phyloP scores from a whole-genome alignment of 176 grass and related monocot genomes.

The Canna indica region DNA sequence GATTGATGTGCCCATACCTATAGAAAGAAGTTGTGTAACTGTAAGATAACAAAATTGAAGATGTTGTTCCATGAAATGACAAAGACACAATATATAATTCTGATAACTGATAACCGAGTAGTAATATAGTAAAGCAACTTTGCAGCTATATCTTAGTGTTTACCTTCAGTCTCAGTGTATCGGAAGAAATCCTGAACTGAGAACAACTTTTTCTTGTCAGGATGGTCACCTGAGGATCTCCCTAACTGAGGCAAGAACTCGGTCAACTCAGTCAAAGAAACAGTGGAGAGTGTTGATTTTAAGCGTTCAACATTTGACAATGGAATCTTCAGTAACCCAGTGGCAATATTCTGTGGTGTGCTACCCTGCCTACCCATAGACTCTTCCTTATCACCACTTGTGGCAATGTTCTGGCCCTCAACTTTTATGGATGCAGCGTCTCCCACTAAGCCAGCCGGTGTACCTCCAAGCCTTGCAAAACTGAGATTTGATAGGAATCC shows the following conservation, averaged over 20 bases:
- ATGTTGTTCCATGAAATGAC: not conserved
- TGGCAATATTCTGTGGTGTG: slow-evolving; percentile 38
- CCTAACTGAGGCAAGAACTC: slow-evolving; percentile 62
- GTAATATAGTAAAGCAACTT: not conserved
- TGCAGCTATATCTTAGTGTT: not conserved
- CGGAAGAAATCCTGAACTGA: slow-evolving; percentile 93
- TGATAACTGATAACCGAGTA: too few relatives aligned
- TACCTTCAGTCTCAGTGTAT: slow-evolving; percentile 86
- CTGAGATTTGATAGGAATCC: slow-evolving; percentile 65
- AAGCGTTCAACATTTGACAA: slow-evolving; percentile 82
- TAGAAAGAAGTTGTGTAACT: too few relatives aligned
- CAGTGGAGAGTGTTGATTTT: slow-evolving; percentile 60
- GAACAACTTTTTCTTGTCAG: slow-evolving; percentile 95
- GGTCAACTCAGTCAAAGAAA: slow-evolving; percentile 57
- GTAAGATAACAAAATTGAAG: not conserved
- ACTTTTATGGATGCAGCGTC: slow-evolving; percentile 25
- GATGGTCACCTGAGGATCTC: slow-evolving; percentile 55
- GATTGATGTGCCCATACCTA: too few relatives aligned
- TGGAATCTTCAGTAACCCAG: slow-evolving; percentile 57
- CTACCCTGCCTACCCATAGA: slow-evolving; percentile 25
- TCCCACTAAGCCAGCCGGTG: slow-evolving; percentile 21
- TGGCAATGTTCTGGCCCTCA: slow-evolving; percentile 16
- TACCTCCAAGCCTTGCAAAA: slow-evolving; percentile 61
- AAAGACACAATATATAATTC: too few relatives aligned
- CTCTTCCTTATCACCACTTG: slow-evolving; percentile 12